Conservation (phyloP, 345 rosid species). For the Citrus inodora region DNA sequence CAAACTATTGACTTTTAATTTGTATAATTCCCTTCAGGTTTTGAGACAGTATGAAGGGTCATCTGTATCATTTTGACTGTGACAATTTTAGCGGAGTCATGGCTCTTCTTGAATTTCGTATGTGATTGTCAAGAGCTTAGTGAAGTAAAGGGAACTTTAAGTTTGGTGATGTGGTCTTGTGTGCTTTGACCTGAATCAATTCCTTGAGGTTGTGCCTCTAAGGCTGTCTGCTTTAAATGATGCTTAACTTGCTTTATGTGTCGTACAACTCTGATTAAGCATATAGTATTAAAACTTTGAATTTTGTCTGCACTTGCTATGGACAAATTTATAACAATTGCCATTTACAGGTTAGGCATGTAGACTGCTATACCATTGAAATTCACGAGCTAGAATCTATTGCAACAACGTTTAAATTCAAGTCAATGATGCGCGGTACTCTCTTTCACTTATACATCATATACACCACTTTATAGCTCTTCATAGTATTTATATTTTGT, state of each 20-base stretch:
- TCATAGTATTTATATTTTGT: not conserved
- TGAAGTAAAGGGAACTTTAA: not conserved
- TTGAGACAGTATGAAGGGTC: not conserved
- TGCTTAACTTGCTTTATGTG: not conserved
- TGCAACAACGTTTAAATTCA: conserved; percentile 65
- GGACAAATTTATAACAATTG: not conserved
- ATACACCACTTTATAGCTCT: not conserved
- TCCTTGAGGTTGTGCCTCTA: not conserved
- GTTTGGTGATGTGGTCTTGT: not conserved
- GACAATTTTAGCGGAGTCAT: not conserved
- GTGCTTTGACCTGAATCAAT: not conserved
- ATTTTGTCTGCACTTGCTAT: not conserved
- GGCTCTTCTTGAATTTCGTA: not conserved
- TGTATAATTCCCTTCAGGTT: not conserved
- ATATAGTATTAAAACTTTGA: not conserved
- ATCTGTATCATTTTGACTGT: not conserved
- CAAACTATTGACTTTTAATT: not conserved
- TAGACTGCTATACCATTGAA: conserved; percentile 75
- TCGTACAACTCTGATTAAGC: not conserved
- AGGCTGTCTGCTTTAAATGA: not conserved
- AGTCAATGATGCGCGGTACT: conserved; percentile 96
- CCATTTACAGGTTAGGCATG: conserved; percentile 68
- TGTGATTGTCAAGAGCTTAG: not conserved
- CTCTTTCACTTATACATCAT: not conserved
- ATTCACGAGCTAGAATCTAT: conserved; percentile 82